Conservation (phyloP, 2,329 filamentous ascomycete genomes). For the Epichloe scottii region DNA sequence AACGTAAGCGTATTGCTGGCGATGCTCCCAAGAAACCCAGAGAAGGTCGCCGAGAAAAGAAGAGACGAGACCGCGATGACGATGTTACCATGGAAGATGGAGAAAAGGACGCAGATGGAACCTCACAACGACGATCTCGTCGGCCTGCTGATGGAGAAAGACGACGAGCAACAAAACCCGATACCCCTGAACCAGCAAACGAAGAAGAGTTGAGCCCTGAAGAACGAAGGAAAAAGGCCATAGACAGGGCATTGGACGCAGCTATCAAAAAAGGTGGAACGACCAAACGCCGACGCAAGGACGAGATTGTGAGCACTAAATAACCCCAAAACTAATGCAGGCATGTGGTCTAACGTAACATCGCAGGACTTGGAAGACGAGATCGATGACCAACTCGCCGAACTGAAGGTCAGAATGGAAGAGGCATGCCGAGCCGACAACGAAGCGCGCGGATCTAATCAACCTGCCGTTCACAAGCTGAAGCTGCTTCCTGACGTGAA, state of each 20-base stretch:
- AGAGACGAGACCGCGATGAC: conserved; percentile 37
- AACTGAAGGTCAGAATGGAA: conserved; percentile 83
- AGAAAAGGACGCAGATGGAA: conserved; percentile 29
- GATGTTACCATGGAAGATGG: conserved; percentile 37
- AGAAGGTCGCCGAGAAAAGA: conserved; percentile 59
- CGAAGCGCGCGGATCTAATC: conserved; percentile 60
- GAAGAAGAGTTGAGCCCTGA: conserved; percentile 74
- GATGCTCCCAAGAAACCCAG: conserved; percentile 60
- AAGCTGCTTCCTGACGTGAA: conserved; percentile 88
- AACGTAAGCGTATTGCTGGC: conserved; percentile 52
- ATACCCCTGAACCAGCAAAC: conserved; percentile 48
- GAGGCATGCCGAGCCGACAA: conserved; percentile 80
- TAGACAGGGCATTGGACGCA: conserved; percentile 79
- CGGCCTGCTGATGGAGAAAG: conserved; percentile 34
- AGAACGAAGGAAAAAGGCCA: conserved; percentile 68
- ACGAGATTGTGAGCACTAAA: conserved; percentile 58
- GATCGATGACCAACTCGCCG: conserved; percentile 80
- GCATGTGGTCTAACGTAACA: conserved; percentile 6
- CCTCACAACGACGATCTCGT: conserved; percentile 34
- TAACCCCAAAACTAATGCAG: conserved; percentile 6
- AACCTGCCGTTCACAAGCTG: conserved; percentile 84
- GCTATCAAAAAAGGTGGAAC: conserved; percentile 65
- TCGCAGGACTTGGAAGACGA: conserved; percentile 73
- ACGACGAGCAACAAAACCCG: conserved; percentile 27
- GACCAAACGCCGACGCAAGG: conserved; percentile 64